Base-by-base conservation (phyloP, 1,284 basidiomycete genomes). In the Puccinia novopanici region DNA sequence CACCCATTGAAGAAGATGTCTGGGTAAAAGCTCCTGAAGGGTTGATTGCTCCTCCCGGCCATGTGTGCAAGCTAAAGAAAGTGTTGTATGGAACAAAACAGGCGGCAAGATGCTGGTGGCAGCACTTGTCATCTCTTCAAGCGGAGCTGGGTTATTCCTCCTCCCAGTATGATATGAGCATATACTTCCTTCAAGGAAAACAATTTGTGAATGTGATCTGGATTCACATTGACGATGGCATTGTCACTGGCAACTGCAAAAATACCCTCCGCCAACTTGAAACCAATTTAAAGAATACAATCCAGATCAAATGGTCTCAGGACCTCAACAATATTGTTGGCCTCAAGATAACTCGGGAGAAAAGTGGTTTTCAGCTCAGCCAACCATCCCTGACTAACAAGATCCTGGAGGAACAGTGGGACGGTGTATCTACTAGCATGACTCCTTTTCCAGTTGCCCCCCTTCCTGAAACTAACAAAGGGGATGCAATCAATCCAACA, bases 71-170 rank as follows among this genome's bases (percentile, higher is more conserved):
- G 19, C 37, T 75, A 22, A 75, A 75, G 17, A 42, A 75, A 50
- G 73, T 57, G 2, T n/a, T 75, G 2, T 75, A 75, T 50, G 57
- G 73, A 2, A 75, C 73, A 3, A 24, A 24, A 10, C 73, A 75
- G 24, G 73, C 57, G 1, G 30, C 27, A 5, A 9, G 73, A 19
- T 75, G 57, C 40, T 75, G 73, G 73, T 75, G 73, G 57, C 2
- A 59, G 22, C 57, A 75, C n/a, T 40, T 75, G 10, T 30, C 12
- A 3, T 17, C 3, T 19, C 22, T 22, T 59, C 50, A 42, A n/a
- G 13, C 19, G 57, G 13, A n/a, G 61, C 30, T 27, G 24, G 24
- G 48, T 9, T 72, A 45, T 65, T 45, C 83, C 1, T 50, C 63
- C 9, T 61, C 27, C 9, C 57, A 61, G 19, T 61, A 61, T 34